Conservation (phyloP, 2,329 filamentous ascomycete genomes). For the Ophiostoma piceae region DNA sequence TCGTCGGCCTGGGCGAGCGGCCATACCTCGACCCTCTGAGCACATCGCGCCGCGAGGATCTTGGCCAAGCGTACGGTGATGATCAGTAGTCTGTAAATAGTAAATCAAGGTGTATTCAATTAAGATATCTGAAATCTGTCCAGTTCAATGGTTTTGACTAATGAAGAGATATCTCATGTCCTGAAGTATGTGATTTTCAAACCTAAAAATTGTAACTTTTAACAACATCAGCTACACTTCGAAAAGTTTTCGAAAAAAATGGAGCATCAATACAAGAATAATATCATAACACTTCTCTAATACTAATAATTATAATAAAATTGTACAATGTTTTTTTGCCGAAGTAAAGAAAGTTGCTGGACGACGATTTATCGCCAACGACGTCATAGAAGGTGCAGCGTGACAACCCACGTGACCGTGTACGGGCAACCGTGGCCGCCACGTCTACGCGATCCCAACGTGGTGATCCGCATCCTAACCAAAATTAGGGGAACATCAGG, state of each 20-base stretch:
- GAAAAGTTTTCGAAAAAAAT: no score
- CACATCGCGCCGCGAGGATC: slow-evolving; percentile 36
- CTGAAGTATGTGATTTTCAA: no score
- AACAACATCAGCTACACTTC: no score
- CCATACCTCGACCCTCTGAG: slow-evolving; percentile 51
- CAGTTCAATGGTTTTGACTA: no score
- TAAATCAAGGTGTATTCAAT: no score
- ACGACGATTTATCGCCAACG: neutral
- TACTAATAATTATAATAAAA: neutral
- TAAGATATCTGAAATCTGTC: no score
- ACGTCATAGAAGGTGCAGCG: neutral
- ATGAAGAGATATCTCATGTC: no score
- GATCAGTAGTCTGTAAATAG: slow-evolving; percentile 1
- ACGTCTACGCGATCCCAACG: slow-evolving; percentile 5
- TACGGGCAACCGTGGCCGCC: slow-evolving; percentile 2
- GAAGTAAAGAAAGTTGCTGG: neutral
- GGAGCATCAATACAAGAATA: no score
- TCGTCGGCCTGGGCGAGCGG: slow-evolving; percentile 51
- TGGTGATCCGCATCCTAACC: neutral
- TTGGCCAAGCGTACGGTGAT: neutral
- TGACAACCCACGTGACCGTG: neutral
- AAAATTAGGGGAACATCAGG: neutral
- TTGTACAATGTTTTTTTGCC: neutral
- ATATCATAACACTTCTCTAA: no score
- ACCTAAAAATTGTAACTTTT: no score